Percentiles rank a stretch among this genome's conserved stretches.
phyloP scores from a whole-genome alignment of 345 rosid species.

The Anacardium occidentale region DNA sequence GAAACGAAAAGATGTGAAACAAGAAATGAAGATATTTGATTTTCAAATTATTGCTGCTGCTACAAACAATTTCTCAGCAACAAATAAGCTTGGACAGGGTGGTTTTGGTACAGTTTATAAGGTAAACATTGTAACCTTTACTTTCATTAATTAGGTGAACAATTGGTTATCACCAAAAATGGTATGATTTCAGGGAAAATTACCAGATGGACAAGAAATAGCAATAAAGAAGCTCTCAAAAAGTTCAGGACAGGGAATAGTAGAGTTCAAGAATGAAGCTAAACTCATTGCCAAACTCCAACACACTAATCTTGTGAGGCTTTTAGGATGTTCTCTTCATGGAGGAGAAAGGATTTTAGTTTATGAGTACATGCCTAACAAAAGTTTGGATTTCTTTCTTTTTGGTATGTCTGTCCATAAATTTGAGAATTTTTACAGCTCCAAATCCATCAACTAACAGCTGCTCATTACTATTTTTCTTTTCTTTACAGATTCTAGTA shows the following conservation, averaged over 20 bases:
- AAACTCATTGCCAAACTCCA: constrained; percentile 12
- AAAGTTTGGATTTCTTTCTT: background rate
- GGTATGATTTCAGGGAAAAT: background rate
- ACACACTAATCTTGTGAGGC: constrained; percentile 15
- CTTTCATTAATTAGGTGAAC: background rate
- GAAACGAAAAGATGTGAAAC: background rate
- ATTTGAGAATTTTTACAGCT: background rate
- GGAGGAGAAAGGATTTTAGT: background rate
- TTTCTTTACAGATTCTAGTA: background rate
- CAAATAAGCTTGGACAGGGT: background rate
- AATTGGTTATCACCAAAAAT: background rate
- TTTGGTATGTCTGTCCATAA: background rate
- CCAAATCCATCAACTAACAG: background rate
- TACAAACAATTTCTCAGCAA: background rate
- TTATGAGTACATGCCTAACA: background rate
- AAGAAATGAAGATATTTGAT: constrained; percentile 6
- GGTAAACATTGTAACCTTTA: background rate
- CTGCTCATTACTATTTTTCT: background rate
- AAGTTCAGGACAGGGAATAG: constrained; percentile 12
- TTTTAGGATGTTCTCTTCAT: constrained; percentile 8
- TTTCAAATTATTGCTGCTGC: constrained; percentile 15
- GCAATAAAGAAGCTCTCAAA: constrained; percentile 9
- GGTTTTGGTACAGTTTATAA: background rate
- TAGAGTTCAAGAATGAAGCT: constrained; percentile 9
- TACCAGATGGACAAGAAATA: constrained; percentile 7